These are phyloP conservation scores for Macrophomina phaseolina DNA, from an alignment of 2,329 filamentous ascomycete genomes.

Conservation along the genomic window DNA sequence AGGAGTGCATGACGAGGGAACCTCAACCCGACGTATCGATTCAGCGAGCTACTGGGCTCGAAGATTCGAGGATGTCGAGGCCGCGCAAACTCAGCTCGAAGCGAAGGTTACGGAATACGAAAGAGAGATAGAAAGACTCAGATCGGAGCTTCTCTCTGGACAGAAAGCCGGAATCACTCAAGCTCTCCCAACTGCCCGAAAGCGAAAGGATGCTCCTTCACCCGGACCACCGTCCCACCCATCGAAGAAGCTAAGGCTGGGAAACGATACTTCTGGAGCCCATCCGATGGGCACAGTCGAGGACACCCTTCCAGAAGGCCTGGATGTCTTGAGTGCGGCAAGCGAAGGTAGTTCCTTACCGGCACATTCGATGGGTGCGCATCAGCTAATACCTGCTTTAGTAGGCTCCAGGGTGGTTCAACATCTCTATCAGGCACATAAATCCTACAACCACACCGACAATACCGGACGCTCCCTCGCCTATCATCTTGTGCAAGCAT, in stretches of 20 bases:
- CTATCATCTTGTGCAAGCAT: conserved; percentile 34
- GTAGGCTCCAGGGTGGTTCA: conserved; percentile 27
- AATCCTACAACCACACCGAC: conserved; percentile 33
- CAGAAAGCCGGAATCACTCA: neutral
- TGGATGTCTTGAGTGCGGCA: neutral
- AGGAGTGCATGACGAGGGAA: conserved; percentile 32
- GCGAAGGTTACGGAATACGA: conserved; percentile 37
- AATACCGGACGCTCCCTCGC: conserved; percentile 33
- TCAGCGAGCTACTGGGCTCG: conserved; percentile 48
- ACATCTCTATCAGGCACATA: conserved; percentile 39
- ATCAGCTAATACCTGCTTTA: neutral
- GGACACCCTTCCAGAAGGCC: neutral
- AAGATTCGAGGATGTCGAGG: conserved; percentile 34
- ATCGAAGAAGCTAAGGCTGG: neutral
- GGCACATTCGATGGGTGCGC: neutral
- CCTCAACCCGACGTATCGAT: conserved; percentile 44
- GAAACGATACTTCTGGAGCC: neutral
- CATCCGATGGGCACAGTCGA: neutral
- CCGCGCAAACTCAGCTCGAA: conserved; percentile 35
- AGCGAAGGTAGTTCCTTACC: neutral
- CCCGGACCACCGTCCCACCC: neutral
- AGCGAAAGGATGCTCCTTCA: neutral
- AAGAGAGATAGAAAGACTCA: conserved; percentile 36
- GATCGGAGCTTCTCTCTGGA: conserved; percentile 32
- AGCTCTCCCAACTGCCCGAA: neutral